A percentile compares a stretch with the other conserved stretches of the same genome.
These are phyloP conservation scores for Houttuynia cordata DNA, from an alignment of 164 flowering plant genomes.

Conservation along the genomic window DNA sequence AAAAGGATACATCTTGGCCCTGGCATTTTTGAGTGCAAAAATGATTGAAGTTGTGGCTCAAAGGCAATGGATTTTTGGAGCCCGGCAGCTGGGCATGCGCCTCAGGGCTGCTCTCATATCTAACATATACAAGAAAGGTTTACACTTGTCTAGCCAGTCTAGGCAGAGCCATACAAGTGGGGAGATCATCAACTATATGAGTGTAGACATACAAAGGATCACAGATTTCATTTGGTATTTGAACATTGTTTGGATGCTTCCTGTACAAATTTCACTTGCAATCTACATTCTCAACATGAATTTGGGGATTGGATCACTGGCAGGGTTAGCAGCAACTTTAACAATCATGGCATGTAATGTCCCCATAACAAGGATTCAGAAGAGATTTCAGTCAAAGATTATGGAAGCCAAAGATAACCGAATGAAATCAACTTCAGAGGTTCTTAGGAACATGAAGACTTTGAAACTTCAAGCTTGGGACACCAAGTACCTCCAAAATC, in stretches of 20 bases:
- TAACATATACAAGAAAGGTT: conserved; percentile 70
- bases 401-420: conserved; percentile 79
- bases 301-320: conserved; percentile 57
- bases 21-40: conserved; percentile 70
- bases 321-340: conserved; percentile 60
- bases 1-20: conserved; percentile 62
- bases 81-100: conserved; percentile 80
- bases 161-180: conserved; percentile 80
- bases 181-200: conserved; percentile 85
- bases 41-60: conserved; percentile 66
- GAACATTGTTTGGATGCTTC: conserved; percentile 76
- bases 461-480: conserved; percentile 97
- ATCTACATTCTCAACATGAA: conserved; percentile 45
- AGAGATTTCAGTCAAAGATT: conserved; percentile 52
- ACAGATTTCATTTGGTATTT: conserved; percentile 77
- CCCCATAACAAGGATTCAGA: conserved; percentile 66
- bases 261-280: conserved; percentile 77
- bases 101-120: conserved; percentile 72
- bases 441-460: conserved; percentile 71
- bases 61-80: conserved; percentile 97
- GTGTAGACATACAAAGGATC: conserved; percentile 82
- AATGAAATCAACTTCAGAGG: conserved; percentile 85
- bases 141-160: conserved; percentile 59
- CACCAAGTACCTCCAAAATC: conserved; percentile 44
- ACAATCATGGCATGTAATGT: conserved; percentile 64